Percentiles rank a stretch among this genome's conserved stretches.
Evolutionary conservation across 768 basidiomycete species (phyloP).

Genomic region (Arthromyces matolae): DNA sequence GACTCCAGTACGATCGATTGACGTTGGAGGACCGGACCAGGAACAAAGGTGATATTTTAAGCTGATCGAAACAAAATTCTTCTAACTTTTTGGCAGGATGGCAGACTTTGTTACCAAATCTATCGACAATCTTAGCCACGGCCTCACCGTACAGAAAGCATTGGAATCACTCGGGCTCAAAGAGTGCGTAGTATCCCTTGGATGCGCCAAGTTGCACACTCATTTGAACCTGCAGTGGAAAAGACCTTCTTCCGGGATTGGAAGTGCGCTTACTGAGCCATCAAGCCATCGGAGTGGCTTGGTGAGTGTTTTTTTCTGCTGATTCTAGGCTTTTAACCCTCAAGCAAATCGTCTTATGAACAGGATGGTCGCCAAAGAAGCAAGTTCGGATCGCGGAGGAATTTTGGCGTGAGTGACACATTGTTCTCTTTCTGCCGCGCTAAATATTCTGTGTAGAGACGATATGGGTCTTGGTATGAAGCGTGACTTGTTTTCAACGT

Average conservation of each 20-base stretch:
- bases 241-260: slow-evolving; percentile 62
- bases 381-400: slow-evolving; percentile 49
- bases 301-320: slow-evolving; percentile 33
- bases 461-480: slow-evolving; percentile 65
- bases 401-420: slow-evolving; percentile 51
- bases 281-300: slow-evolving; percentile 74
- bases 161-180: slow-evolving; percentile 49
- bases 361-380: slow-evolving; percentile 70
- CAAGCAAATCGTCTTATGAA: background rate
- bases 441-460: slow-evolving; percentile 37
- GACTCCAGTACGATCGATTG: slow-evolving; percentile 45
- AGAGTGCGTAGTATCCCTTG: slow-evolving; percentile 33
- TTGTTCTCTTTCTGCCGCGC: background rate
- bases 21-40: slow-evolving; percentile 59
- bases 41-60: slow-evolving; percentile 34
- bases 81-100: slow-evolving; percentile 35
- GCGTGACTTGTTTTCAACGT: no score
- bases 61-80: background rate
- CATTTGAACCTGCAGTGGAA: slow-evolving; percentile 30
- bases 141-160: slow-evolving; percentile 47
- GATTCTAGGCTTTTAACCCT: background rate
- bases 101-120: slow-evolving; percentile 59
- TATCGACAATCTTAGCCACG: slow-evolving; percentile 55
- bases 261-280: slow-evolving; percentile 70
- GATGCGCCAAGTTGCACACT: background rate